Base-by-base conservation (phyloP, 108 stramenopile genomes). In the Fistulifera pelliculosa region DNA sequence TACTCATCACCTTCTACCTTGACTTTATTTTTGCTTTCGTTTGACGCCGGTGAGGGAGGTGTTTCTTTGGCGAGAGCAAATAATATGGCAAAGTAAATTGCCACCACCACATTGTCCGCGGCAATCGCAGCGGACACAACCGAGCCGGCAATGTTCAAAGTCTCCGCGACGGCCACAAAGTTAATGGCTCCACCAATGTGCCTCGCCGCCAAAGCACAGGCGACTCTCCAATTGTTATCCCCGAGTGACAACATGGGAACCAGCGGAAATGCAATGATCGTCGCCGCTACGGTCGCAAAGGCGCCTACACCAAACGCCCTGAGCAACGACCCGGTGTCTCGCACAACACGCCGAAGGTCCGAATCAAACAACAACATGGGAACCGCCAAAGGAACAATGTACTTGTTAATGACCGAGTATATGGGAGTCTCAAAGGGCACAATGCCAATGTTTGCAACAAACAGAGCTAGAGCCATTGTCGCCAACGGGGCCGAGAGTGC, bases 121-220 rank as follows among this genome's bases (percentile, higher is more conserved):
- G 92, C 92, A 58, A 93, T 85, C 28, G 76, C 69, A 13, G 76
- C 76, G 16, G 83, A 74, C 7, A 89, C 80, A 1, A 76, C 70
- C 12, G 70, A 61, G 26, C 84, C 82, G 27, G 65, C 53, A 45
- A 88, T 75, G 21, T 64, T 63, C 42, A 93, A 63, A 6, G 91
- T 88, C 58, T 93, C 87, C 14, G 84, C 77, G 24, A 95, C 94
- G 22, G 90, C 82, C 15, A 91, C 82, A 67, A 91, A 95, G 73
- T 95, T 93, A 47, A 95, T 91, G 17, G 94, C 94, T 8, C 94
- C 94, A n/a, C 94, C 94, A 71, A 95, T 95, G 64, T 95, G 94
- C 28, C 94, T 60, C 11, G 90, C 81, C 8, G 83, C 81, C 28
- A 95, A 58, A 5, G 94, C 94, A 22, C 80, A 74, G 3, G 94